phyloP scores from a whole-genome alignment of 192 early-diverging fungal species.

The Funneliformis mosseae region DNA sequence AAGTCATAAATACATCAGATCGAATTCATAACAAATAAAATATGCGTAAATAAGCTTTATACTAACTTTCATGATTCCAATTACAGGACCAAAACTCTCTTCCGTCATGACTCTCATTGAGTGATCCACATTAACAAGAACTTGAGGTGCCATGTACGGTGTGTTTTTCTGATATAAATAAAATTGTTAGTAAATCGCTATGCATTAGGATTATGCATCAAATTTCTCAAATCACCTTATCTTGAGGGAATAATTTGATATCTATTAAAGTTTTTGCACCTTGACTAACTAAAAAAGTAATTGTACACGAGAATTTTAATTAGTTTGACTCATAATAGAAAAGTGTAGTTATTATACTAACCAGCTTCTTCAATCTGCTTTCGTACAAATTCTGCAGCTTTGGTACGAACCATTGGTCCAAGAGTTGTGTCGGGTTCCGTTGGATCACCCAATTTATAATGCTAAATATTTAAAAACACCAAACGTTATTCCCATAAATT shows the following conservation, averaged over 20 bases:
- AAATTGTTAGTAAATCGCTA: background rate
- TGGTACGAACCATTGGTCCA: slow-evolving; percentile 73
- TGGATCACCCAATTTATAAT: slow-evolving; percentile 73
- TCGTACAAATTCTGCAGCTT: slow-evolving; percentile 70
- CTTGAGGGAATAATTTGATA: slow-evolving; percentile 52
- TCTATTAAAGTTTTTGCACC: slow-evolving; percentile 73
- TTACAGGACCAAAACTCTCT: slow-evolving; percentile 84
- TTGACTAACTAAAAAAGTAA: slow-evolving; percentile 47
- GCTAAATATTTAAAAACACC: slow-evolving; percentile 32
- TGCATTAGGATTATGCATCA: background rate
- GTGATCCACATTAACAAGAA: slow-evolving; percentile 75
- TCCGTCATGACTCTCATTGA: slow-evolving; percentile 77
- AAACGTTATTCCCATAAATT: background rate
- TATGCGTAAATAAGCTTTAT: background rate
- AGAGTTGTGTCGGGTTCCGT: slow-evolving; percentile 61
- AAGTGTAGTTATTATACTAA: slow-evolving; percentile 33
- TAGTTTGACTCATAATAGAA: background rate
- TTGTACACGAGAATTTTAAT: background rate
- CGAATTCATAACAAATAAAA: background rate
- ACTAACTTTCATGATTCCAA: slow-evolving; percentile 74
- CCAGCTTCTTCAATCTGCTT: slow-evolving; percentile 69
- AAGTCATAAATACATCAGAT: background rate
- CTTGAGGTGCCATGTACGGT: slow-evolving; percentile 73
- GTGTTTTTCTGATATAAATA: slow-evolving; percentile 46
- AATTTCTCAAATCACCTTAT: slow-evolving; percentile 44